A percentile compares a stretch with the other conserved stretches of the same genome.
phyloP scores from a whole-genome alignment of 176 grass and related monocot species.

The Oryza coarctata region DNA sequence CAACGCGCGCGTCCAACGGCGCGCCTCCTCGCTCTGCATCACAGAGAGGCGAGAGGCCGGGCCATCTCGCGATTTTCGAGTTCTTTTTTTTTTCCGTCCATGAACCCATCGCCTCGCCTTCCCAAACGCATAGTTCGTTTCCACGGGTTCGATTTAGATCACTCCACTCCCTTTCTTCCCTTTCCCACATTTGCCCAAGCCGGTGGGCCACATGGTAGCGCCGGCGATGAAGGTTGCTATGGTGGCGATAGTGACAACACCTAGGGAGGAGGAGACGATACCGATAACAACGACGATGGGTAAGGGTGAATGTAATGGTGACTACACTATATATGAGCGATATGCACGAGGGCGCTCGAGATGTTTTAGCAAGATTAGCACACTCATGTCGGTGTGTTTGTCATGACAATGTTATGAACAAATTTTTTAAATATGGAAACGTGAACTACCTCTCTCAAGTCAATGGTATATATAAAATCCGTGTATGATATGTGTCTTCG shows the following conservation, averaged over 20 bases:
- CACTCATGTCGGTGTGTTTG: constrained; percentile 62
- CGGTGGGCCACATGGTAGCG: too few species aligned
- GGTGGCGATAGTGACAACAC: background rate
- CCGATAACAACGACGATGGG: background rate
- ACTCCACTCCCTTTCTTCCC: background rate
- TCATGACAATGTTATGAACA: constrained; percentile 49
- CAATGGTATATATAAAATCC: constrained; percentile 40
- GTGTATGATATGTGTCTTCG: too few species aligned
- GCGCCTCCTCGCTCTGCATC: background rate
- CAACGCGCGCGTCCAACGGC: background rate
- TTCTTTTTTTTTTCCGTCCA: background rate
- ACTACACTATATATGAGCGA: constrained; percentile 72
- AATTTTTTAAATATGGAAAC: constrained; percentile 64
- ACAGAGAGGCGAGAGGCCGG: background rate
- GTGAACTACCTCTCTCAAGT: constrained; percentile 56
- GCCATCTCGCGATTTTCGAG: background rate
- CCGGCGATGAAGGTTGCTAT: constrained; percentile 22
- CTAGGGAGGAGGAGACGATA: background rate
- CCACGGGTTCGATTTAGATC: background rate
- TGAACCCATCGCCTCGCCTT: background rate
- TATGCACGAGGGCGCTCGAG: constrained; percentile 45
- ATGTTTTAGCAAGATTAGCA: constrained; percentile 53
- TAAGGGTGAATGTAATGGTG: background rate
- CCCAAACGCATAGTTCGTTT: background rate
- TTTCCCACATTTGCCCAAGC: background rate